Percentiles rank a stretch among this genome's conserved stretches.
These are phyloP conservation scores for Trichophyton mentagrophytes DNA, from an alignment of 2,329 filamentous ascomycete genomes.

Conservation along the genomic window DNA sequence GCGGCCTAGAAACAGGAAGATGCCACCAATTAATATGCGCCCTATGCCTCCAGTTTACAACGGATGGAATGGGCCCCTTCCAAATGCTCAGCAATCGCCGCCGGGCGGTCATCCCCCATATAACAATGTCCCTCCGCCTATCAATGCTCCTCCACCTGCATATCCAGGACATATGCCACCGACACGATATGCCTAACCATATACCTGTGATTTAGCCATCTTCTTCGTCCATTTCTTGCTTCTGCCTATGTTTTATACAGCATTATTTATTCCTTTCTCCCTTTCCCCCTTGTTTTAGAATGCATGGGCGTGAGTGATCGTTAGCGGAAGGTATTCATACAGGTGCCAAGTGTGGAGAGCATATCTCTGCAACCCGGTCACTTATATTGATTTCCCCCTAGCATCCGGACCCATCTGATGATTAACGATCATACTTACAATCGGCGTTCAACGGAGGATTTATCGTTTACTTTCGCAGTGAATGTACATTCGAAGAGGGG, in stretches of 20 bases:
- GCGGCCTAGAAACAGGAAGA: slow-evolving; percentile 15
- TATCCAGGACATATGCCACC: slow-evolving; percentile 10
- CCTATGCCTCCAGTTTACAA: slow-evolving; percentile 5
- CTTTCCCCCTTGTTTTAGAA: neutral
- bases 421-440: neutral
- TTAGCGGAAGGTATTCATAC: neutral
- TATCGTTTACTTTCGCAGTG: neutral
- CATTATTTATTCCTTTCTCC: neutral
- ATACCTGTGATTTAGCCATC: slow-evolving; percentile 1
- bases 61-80: neutral
- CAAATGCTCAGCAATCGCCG: neutral
- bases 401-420: neutral
- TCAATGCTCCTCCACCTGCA: slow-evolving; percentile 7
- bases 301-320: neutral
- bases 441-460: neutral
- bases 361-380: neutral
- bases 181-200: slow-evolving; percentile 9
- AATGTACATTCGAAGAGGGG: neutral
- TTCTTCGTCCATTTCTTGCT: neutral
- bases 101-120: neutral
- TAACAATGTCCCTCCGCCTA: slow-evolving; percentile 1
- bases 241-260: neutral
- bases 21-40: slow-evolving; percentile 10
- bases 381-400: neutral
- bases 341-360: neutral